Evolutionary conservation across 345 rosid species (phyloP), one percentile per base, ranked within the genome.

Genomic region (Syzygium jambos): DNA sequence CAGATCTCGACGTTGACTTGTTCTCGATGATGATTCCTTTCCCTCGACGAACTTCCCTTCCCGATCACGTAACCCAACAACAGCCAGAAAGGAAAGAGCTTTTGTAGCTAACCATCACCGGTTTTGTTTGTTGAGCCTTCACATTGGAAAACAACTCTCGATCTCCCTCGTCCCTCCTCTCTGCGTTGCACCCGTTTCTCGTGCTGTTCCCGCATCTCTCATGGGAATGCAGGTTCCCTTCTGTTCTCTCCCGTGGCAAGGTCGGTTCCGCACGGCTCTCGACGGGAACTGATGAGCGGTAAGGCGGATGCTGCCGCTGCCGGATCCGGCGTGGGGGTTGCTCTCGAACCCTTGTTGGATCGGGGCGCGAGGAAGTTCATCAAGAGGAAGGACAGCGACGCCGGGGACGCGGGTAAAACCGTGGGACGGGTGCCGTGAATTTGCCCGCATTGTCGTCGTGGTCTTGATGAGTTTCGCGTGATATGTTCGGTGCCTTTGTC

Each of bases 301-400:
- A 73, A 73, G 13, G 15, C 14, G 49, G 82, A 73, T 73, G 82
- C 82, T 21, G 49, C 14, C 2, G 49, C 19, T 38, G 65, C 52
- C 25, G 30, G 73, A 52, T 55, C 56, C 34, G 51, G 51, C 34
- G 52, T 86, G 87, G 89, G 89, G 46, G 54, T 88, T n/a, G n/a
- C n/a, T 41, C 51, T 86, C 82, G 87, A 80, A 11, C 86, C 89
- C 21, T 80, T 88, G 51, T 57, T 88, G 52, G 63, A 65, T 54
- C 84, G 55, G 41, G 78, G 43, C 9, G 34, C 4, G 34, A 85
- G 85, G 86, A 95, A 89, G 89, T 92, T 94, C 90, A 91, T 95
- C 90, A 98, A 96, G 92, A 90, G 99, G 90, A 98, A 96, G 92
- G 98, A 98, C 86, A 97, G 99, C 89, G 98, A 95, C 89, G 98